phyloP scores from a whole-genome alignment of 2,329 filamentous ascomycete genomes.

The Colletotrichum siamense region DNA sequence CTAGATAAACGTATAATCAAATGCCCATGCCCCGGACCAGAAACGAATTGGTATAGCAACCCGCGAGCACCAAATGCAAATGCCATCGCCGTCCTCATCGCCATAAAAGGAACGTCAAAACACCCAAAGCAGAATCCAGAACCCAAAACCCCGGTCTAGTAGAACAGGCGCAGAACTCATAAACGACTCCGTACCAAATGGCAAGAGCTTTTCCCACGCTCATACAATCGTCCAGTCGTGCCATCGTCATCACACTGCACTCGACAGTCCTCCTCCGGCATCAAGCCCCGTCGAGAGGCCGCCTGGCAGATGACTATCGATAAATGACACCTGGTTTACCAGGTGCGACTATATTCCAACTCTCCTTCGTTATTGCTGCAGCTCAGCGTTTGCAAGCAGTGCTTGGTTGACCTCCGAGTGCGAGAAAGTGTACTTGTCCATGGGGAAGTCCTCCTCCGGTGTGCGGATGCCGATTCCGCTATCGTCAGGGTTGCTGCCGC shows the following conservation, averaged over 20 bases:
- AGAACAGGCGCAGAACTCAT: slow-evolving; percentile 4
- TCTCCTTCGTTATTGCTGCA: slow-evolving; percentile 24
- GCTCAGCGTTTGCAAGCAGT: slow-evolving; percentile 36
- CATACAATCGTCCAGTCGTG: slow-evolving; percentile 26
- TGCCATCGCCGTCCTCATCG: slow-evolving; percentile 14
- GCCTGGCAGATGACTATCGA: slow-evolving; percentile 15
- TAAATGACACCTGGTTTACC: slow-evolving; percentile 16
- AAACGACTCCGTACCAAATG: slow-evolving; percentile 1
- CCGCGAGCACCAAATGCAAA: slow-evolving; percentile 16
- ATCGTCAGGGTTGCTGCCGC: slow-evolving; percentile 58
- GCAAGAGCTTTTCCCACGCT: slow-evolving; percentile 11
- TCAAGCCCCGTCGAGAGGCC: slow-evolving; percentile 2
- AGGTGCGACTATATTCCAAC: slow-evolving; percentile 3
- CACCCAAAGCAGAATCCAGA: slow-evolving; percentile 1
- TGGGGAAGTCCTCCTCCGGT: slow-evolving; percentile 68
- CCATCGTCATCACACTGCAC: slow-evolving; percentile 22
- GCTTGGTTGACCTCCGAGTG: slow-evolving; percentile 37
- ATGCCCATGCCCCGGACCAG: slow-evolving; percentile 15
- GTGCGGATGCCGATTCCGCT: slow-evolving; percentile 77
- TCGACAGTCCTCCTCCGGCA: slow-evolving; percentile 18
- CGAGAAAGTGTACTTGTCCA: slow-evolving; percentile 62
- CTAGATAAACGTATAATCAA: slow-evolving; percentile 19
- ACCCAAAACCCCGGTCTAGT: slow-evolving; percentile 15
- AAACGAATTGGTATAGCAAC: slow-evolving; percentile 18
- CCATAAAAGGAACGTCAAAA: slow-evolving; percentile 5